A percentile compares a stretch with the other conserved stretches of the same genome.
Conservation (phyloP, 148 eudicot genomes). For the Selenicereus undatus region DNA sequence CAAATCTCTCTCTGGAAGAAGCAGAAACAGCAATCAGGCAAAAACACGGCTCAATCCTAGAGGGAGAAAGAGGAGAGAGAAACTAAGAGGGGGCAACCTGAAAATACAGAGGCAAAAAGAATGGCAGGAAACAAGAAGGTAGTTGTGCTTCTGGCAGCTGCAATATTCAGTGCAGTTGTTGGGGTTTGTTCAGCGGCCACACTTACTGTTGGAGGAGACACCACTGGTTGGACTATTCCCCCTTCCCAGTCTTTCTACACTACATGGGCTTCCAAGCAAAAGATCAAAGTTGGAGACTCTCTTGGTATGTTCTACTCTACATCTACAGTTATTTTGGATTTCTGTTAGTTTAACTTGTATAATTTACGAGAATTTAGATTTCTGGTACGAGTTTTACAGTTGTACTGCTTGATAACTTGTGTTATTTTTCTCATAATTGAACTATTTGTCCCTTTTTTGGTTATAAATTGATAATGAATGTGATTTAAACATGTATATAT, state of each 20-base stretch:
- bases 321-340: not conserved
- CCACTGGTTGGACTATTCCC: slow-evolving; percentile 40
- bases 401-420: too few relatives aligned
- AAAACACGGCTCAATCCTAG: not conserved
- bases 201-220: slow-evolving; percentile 29
- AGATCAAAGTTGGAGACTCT: slow-evolving; percentile 50
- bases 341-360: not conserved
- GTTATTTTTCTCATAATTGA: too few relatives aligned
- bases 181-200: slow-evolving; percentile 20
- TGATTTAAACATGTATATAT: too few relatives aligned
- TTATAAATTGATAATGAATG: too few relatives aligned
- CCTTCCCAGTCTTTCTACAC: slow-evolving; percentile 29
- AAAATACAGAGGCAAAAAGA: not conserved
- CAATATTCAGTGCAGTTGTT: slow-evolving; percentile 2
- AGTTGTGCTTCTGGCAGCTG: slow-evolving; percentile 5
- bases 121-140: slow-evolving; percentile 28
- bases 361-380: not conserved
- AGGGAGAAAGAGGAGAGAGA: not conserved
- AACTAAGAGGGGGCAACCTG: not conserved
- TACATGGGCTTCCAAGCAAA: slow-evolving; percentile 51
- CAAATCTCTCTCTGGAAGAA: not conserved
- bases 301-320: slow-evolving; percentile 38
- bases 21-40: not conserved
- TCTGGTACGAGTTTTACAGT: too few relatives aligned
- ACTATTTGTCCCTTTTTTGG: too few relatives aligned